These are phyloP conservation scores for Crithidia bombi DNA, from an alignment of 208 protist species.

Conservation along the genomic window DNA sequence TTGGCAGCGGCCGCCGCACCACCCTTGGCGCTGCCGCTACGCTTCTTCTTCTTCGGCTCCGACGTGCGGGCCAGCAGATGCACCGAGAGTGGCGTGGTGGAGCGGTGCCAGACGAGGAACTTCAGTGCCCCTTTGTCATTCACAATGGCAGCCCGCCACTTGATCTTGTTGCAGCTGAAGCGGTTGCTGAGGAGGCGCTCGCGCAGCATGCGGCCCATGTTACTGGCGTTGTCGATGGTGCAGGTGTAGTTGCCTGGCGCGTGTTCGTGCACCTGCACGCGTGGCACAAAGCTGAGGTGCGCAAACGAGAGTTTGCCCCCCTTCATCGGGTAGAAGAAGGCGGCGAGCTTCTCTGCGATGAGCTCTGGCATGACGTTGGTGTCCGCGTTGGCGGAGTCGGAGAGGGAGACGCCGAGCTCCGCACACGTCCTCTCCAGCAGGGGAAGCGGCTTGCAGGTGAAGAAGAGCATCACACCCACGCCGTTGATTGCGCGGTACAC, in stretches of 20 bases:
- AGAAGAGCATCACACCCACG: slow-evolving; percentile 62
- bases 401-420: slow-evolving; percentile 63
- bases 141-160: slow-evolving; percentile 61
- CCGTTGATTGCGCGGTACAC: slow-evolving; percentile 62
- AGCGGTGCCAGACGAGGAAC: slow-evolving; percentile 76
- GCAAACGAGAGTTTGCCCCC: slow-evolving; percentile 36
- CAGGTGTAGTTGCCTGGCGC: slow-evolving; percentile 79
- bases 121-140: slow-evolving; percentile 48
- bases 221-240: slow-evolving; percentile 76
- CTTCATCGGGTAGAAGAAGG: slow-evolving; percentile 56
- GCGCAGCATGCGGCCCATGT: slow-evolving; percentile 52
- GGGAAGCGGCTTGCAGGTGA: slow-evolving; percentile 43
- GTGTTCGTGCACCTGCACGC: slow-evolving; percentile 82
- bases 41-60: slow-evolving; percentile 80
- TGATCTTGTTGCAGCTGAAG: slow-evolving; percentile 82
- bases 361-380: slow-evolving; percentile 54
- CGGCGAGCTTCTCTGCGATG: slow-evolving; percentile 68
- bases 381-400: slow-evolving; percentile 53
- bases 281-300: slow-evolving; percentile 66
- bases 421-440: slow-evolving; percentile 43
- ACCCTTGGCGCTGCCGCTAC: slow-evolving; percentile 29
- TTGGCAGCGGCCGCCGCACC: background rate
- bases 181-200: slow-evolving; percentile 76
- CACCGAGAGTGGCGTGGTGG: slow-evolving; percentile 40
- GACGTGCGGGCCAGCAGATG: slow-evolving; percentile 64